Evolutionary conservation across 2,329 filamentous ascomycete genomes (phyloP).

Genomic region (Akanthomyces uredinophilus): DNA sequence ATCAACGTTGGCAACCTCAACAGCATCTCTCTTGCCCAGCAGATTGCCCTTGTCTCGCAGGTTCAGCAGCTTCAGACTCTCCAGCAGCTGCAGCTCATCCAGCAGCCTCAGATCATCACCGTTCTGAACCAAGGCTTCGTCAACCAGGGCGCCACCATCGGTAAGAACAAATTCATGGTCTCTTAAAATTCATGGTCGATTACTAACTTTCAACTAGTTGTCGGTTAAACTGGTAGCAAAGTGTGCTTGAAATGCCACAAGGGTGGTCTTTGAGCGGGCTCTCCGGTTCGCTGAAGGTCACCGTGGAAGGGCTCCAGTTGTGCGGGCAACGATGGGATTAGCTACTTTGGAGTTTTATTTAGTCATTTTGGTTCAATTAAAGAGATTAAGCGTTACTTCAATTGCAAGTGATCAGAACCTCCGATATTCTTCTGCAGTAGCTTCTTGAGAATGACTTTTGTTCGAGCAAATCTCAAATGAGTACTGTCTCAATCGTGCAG

Average conservation of each 20-base stretch:
- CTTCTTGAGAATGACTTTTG: background rate
- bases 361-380: background rate
- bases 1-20: conserved; percentile 24
- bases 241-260: background rate
- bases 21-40: conserved; percentile 25
- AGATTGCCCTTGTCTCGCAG: conserved; percentile 23
- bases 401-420: background rate
- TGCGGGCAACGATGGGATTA: background rate
- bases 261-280: no score
- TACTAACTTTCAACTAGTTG: background rate
- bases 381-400: background rate
- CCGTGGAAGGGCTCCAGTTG: background rate
- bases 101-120: conserved; percentile 19
- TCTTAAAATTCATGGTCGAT: no score
- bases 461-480: background rate
- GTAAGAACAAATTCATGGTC: conserved; percentile 3
- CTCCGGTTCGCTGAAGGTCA: background rate
- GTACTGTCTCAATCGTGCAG: background rate
- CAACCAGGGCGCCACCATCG: conserved; percentile 19
- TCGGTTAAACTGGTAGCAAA: background rate
- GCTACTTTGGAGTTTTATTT: background rate
- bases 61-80: conserved; percentile 25
- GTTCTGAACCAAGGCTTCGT: conserved; percentile 22
- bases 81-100: conserved; percentile 21
- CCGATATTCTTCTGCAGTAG: background rate